Conservation (phyloP, 2,329 filamentous ascomycete genomes). For the Boeremia exigua region DNA sequence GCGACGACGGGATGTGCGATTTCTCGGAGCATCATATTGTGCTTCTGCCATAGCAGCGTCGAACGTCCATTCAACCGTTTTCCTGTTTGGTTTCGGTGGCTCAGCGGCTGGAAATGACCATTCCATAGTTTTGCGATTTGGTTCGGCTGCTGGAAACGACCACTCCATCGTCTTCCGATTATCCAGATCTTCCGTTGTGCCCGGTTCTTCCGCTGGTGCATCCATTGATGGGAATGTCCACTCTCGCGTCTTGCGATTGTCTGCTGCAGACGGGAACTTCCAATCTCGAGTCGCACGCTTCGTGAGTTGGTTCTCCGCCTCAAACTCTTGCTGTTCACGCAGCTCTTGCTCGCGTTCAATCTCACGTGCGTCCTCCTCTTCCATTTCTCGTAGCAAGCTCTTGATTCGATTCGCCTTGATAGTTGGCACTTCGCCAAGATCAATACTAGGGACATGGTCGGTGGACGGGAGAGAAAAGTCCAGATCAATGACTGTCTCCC, state of each 20-base stretch:
- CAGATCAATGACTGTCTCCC: slow-evolving; percentile 63
- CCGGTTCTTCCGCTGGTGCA: slow-evolving; percentile 33
- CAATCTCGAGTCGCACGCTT: slow-evolving; percentile 57
- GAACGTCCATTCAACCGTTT: slow-evolving; percentile 58
- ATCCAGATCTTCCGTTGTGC: slow-evolving; percentile 27
- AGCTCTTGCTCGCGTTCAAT: slow-evolving; percentile 53
- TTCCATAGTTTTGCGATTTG: slow-evolving; percentile 52
- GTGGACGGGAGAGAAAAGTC: slow-evolving; percentile 57
- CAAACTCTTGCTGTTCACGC: slow-evolving; percentile 57
- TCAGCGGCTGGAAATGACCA: slow-evolving; percentile 54
- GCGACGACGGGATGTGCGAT: slow-evolving; percentile 40
- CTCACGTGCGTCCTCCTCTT: slow-evolving; percentile 48
- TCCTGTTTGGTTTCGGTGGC: slow-evolving; percentile 48
- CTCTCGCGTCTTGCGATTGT: slow-evolving; percentile 55
- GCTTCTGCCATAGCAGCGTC: slow-evolving; percentile 52
- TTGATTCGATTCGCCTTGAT: slow-evolving; percentile 62
- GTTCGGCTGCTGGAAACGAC: slow-evolving; percentile 54
- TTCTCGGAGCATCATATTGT: slow-evolving; percentile 39
- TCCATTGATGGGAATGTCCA: slow-evolving; percentile 61
- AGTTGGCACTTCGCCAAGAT: slow-evolving; percentile 59
- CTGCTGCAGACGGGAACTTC: slow-evolving; percentile 54
- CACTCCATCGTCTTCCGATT: slow-evolving; percentile 60
- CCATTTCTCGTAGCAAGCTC: slow-evolving; percentile 52
- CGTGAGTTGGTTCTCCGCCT: slow-evolving; percentile 23
- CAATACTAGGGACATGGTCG: slow-evolving; percentile 49